Evolutionary conservation across 306 rosid species (phyloP).

Genomic region (Mucuna pruriens): DNA sequence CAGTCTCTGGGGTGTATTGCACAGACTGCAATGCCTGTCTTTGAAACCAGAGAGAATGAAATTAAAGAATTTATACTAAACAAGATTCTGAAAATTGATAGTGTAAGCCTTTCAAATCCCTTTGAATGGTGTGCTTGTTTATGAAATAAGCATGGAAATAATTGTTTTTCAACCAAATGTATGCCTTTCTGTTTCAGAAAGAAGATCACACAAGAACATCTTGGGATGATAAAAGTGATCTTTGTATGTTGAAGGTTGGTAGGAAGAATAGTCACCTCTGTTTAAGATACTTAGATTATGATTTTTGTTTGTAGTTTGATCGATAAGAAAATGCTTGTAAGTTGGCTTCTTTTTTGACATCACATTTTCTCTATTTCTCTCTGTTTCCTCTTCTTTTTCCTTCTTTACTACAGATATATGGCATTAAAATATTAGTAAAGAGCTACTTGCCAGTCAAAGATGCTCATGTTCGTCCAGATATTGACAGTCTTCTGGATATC

Average conservation of each 20-base stretch:
- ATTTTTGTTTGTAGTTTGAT: background rate
- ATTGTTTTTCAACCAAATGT: constrained; percentile 40
- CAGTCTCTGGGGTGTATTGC: constrained; percentile 99
- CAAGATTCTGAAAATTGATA: constrained; percentile 67
- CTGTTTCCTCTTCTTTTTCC: background rate
- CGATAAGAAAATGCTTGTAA: constrained; percentile 23
- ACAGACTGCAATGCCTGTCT: constrained; percentile 94
- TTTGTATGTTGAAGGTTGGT: constrained; percentile 88
- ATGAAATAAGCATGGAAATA: constrained; percentile 34
- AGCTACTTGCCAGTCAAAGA: constrained; percentile 96
- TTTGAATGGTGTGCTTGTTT: constrained; percentile 22
- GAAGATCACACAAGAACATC: constrained; percentile 53
- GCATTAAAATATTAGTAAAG: constrained; percentile 87
- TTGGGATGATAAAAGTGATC: constrained; percentile 89
- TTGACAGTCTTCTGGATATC: constrained; percentile 72
- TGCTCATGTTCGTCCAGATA: constrained; percentile 80
- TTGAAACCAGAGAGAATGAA: constrained; percentile 92
- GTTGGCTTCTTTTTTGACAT: constrained; percentile 5
- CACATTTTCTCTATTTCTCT: background rate
- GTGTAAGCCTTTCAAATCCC: constrained; percentile 59
- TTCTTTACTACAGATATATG: constrained; percentile 68
- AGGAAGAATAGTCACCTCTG: constrained; percentile 29
- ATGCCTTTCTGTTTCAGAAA: constrained; percentile 63
- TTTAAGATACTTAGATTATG: constrained; percentile 31
- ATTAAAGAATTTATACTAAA: constrained; percentile 73